Evolutionary conservation across 225 moss, liverwort and hornwort species (phyloP).

Genomic region (Polytrichum commune): DNA sequence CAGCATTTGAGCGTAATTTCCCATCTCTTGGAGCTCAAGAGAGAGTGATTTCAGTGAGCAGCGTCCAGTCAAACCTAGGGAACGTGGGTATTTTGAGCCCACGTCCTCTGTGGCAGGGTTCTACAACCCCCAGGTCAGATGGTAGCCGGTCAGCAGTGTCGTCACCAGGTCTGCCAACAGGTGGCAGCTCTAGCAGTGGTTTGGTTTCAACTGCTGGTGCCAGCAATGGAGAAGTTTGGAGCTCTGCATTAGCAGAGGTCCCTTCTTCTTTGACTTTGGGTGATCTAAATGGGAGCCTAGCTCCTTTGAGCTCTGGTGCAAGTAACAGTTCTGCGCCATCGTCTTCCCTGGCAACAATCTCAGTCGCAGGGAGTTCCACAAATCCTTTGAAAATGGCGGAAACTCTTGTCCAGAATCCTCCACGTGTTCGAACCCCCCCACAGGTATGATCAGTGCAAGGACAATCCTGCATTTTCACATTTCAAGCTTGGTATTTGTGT

Average conservation of each 20-base stretch:
- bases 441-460: slow-evolving; percentile 42
- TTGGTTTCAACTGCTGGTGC: slow-evolving; percentile 48
- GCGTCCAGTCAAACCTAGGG: slow-evolving; percentile 72
- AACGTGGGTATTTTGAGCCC: slow-evolving; percentile 76
- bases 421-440: slow-evolving; percentile 92
- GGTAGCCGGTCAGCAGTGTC: slow-evolving; percentile 69
- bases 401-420: slow-evolving; percentile 78
- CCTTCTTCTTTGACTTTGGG: slow-evolving; percentile 44
- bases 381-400: slow-evolving; percentile 77
- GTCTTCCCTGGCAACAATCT: slow-evolving; percentile 29
- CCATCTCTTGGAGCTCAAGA: slow-evolving; percentile 98
- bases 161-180: slow-evolving; percentile 50
- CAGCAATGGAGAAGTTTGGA: slow-evolving; percentile 89
- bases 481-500: no score
- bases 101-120: slow-evolving; percentile 92
- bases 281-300: slow-evolving; percentile 37
- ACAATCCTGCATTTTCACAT: no score
- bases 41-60: slow-evolving; percentile 55
- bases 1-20: slow-evolving; percentile 93
- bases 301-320: slow-evolving; percentile 38
- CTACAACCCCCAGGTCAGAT: slow-evolving; percentile 77
- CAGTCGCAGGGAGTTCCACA: slow-evolving; percentile 27
- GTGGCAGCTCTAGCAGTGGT: slow-evolving; percentile 37
- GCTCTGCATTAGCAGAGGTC: slow-evolving; percentile 89
- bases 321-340: slow-evolving; percentile 30